Conservation (phyloP, 495 filamentous ascomycete genomes). For the Trichoderma virens region DNA sequence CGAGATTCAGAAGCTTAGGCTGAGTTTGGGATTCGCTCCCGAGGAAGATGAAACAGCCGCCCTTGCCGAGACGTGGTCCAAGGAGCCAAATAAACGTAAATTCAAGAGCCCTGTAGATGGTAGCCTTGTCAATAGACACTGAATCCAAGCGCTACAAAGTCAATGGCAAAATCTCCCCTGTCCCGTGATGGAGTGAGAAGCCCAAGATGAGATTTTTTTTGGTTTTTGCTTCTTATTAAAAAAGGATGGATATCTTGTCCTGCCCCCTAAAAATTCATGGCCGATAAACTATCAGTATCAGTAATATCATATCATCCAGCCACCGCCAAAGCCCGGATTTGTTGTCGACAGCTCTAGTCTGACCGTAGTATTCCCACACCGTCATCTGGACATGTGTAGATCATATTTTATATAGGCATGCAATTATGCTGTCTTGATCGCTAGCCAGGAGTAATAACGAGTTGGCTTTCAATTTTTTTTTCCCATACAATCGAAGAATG, state of each 20-base stretch:
- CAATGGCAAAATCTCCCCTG: not conserved
- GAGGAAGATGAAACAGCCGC: slow-evolving; percentile 61
- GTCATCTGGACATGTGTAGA: not conserved
- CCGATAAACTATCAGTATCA: not conserved
- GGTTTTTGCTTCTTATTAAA: not conserved
- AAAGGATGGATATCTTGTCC: not conserved
- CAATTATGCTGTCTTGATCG: not conserved
- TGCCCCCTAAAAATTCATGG: not conserved
- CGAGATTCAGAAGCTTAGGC: slow-evolving; percentile 70
- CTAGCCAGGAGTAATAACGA: not conserved
- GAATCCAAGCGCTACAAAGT: slow-evolving; percentile 6
- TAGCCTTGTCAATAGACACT: slow-evolving; percentile 36
- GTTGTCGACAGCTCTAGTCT: not conserved
- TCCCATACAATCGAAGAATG: not conserved
- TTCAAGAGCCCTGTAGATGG: slow-evolving; percentile 42
- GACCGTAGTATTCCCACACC: not conserved
- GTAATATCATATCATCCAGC: slow-evolving; percentile 5
- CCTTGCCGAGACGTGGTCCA: slow-evolving; percentile 42
- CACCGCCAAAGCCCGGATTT: not conserved
- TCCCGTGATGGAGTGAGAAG: not conserved
- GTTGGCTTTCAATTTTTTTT: no score
- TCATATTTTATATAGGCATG: not conserved
- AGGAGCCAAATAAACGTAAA: slow-evolving; percentile 26
- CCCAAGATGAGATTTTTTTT: not conserved
- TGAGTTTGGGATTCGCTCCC: slow-evolving; percentile 51